Conservation (phyloP, 2,329 filamentous ascomycete genomes). For the Microdochium paspali region DNA sequence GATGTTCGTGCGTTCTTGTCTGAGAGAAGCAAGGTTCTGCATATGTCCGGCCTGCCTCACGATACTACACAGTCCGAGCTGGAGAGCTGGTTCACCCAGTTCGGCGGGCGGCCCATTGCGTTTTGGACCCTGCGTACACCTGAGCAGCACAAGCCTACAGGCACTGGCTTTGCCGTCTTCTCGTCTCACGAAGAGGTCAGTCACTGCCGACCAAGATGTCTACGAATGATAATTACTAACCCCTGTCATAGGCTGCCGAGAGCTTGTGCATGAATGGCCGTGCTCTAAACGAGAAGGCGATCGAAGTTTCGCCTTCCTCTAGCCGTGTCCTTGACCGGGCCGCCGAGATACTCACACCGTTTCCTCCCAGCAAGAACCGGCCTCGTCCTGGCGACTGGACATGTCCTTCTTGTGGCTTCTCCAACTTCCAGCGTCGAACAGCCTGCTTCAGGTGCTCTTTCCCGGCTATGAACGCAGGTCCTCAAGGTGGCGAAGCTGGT, state of each 20-base stretch:
- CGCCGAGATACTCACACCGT: slow-evolving; percentile 90
- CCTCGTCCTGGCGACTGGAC: slow-evolving; percentile 98
- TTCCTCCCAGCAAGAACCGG: slow-evolving; percentile 97
- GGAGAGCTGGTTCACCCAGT: slow-evolving; percentile 99
- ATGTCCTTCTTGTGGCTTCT: slow-evolving; percentile 96
- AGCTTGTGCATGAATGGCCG: slow-evolving; percentile 99
- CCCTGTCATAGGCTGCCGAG: slow-evolving; percentile 66
- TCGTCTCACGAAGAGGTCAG: slow-evolving; percentile 97
- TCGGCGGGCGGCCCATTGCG: slow-evolving; percentile 91
- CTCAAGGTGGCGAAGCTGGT: slow-evolving; percentile 49
- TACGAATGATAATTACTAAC: slow-evolving; percentile 2
- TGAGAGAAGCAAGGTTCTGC: slow-evolving; percentile 94
- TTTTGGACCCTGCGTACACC: slow-evolving; percentile 98
- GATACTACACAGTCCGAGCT: slow-evolving; percentile 98
- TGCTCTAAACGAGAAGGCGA: slow-evolving; percentile 96
- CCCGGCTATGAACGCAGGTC: slow-evolving; percentile 80
- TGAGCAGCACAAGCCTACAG: slow-evolving; percentile 98
- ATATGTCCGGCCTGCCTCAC: slow-evolving; percentile 94
- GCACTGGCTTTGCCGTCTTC: slow-evolving; percentile 95
- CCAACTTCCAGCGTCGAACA: slow-evolving; percentile 97
- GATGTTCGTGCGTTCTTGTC: slow-evolving; percentile 94
- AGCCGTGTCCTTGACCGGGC: slow-evolving; percentile 92
- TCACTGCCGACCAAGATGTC: slow-evolving; percentile 15
- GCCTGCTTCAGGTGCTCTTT: slow-evolving; percentile 99
- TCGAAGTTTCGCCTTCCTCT: slow-evolving; percentile 96